These are phyloP conservation scores for Neonectria punicea DNA, from an alignment of 2,329 filamentous ascomycete genomes.

Conservation along the genomic window DNA sequence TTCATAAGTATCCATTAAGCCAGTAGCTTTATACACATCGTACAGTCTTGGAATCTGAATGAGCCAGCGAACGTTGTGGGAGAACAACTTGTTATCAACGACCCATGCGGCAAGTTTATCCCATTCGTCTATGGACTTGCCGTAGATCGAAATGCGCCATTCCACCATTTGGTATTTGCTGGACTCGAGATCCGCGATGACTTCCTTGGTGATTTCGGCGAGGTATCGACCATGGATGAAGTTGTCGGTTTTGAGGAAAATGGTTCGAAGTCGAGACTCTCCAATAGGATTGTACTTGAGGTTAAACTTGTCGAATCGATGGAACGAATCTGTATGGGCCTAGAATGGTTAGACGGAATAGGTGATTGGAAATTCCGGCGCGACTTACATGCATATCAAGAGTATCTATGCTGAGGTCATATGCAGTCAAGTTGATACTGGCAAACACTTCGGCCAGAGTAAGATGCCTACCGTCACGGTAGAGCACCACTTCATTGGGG, in stretches of 20 bases:
- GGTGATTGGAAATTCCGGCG: background rate
- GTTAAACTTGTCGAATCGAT: conserved; percentile 99
- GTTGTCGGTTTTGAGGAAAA: conserved; percentile 98
- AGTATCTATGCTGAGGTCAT: conserved; percentile 97
- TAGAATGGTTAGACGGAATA: conserved; percentile 46
- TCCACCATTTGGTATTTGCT: conserved; percentile 99
- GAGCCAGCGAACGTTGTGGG: conserved; percentile 96
- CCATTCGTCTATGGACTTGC: conserved; percentile 92
- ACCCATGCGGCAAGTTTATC: conserved; percentile 98
- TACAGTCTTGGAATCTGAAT: conserved; percentile 95
- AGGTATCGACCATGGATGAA: conserved; percentile 95
- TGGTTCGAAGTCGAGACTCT: conserved; percentile 94
- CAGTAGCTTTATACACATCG: conserved; percentile 92
- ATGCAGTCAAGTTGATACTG: conserved; percentile 96
- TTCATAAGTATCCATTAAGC: conserved; percentile 89
- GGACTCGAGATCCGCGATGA: conserved; percentile 95
- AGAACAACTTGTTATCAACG: conserved; percentile 97
- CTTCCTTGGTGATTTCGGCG: conserved; percentile 97
- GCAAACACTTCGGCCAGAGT: conserved; percentile 95
- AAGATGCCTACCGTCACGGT: conserved; percentile 89
- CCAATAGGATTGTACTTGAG: conserved; percentile 98
- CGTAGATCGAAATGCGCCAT: conserved; percentile 98
- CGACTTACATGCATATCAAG: conserved; percentile 93
- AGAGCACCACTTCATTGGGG: conserved; percentile 92
- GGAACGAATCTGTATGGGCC: conserved; percentile 97